Conservation (phyloP, 1,284 basidiomycete genomes). For the Violaceomyces palustris region DNA sequence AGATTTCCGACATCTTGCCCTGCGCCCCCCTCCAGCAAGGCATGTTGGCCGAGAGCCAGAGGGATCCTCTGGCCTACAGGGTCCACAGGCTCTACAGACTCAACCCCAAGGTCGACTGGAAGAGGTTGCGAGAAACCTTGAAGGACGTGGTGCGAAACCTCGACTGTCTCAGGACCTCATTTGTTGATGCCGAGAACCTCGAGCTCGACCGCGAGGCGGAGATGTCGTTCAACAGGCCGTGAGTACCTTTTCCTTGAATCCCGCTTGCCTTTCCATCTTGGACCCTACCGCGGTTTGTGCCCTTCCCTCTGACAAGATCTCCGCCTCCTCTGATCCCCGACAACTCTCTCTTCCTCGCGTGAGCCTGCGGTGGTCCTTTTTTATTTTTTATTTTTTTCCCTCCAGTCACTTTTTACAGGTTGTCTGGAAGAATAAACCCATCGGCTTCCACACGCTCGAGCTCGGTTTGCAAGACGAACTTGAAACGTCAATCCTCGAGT, state of each 20-base stretch:
- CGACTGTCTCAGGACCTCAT: conserved; percentile 40
- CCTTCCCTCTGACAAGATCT: no score
- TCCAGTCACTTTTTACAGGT: conserved; percentile 27
- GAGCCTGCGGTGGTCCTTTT: no score
- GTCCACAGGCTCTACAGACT: conserved; percentile 42
- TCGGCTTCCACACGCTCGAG: conserved; percentile 4
- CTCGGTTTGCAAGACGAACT: conserved; percentile 2
- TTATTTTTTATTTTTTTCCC: no score
- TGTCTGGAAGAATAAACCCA: conserved; percentile 12
- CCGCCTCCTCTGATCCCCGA: no score
- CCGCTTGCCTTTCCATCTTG: no score
- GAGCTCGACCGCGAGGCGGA: no score
- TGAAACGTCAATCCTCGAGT: conserved; percentile 5
- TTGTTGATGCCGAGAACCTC: conserved; percentile 2
- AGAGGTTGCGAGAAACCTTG: conserved; percentile 15
- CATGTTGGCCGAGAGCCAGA: conserved; percentile 45
- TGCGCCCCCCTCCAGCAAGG: conserved; percentile 42
- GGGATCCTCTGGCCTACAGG: conserved; percentile 33
- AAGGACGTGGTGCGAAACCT: conserved; percentile 10
- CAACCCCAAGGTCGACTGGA: conserved; percentile 16
- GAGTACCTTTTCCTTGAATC: no score
- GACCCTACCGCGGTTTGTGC: no score
- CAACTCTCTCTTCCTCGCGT: no score
- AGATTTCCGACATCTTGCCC: no score
- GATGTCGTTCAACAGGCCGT: no score